Evolutionary conservation across 2,329 filamentous ascomycete genomes (phyloP).

Genomic region (Diaporthe citriasiana): DNA sequence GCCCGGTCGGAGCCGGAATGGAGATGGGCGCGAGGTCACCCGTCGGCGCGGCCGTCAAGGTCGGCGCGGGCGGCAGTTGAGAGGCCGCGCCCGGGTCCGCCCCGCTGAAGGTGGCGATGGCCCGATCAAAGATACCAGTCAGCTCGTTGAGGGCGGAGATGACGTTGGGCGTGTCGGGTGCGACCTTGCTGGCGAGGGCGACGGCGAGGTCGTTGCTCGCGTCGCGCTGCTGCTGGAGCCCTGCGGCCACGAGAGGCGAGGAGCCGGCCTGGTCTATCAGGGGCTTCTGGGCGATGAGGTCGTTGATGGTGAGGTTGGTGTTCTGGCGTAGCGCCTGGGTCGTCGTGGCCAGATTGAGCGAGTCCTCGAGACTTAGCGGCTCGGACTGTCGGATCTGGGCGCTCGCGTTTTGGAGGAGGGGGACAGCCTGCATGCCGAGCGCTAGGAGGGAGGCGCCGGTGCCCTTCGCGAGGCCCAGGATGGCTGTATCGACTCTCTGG

Average conservation of each 20-base stretch:
- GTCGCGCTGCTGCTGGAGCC: background rate
- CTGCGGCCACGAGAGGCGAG: background rate
- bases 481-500: conserved; percentile 23
- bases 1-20: background rate
- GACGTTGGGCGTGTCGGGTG: conserved; percentile 21
- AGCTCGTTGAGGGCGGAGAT: conserved; percentile 14
- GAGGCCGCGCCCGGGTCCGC: background rate
- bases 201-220: conserved; percentile 22
- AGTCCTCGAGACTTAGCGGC: conserved; percentile 21
- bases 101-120: conserved; percentile 19
- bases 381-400: conserved; percentile 18
- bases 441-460: background rate
- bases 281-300: conserved; percentile 35
- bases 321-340: conserved; percentile 32
- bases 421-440: conserved; percentile 20
- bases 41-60: background rate
- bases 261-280: background rate
- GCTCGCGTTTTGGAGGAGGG: conserved; percentile 26
- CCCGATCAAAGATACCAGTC: conserved; percentile 10
- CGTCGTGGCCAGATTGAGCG: conserved; percentile 20
- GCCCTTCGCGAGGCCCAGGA: conserved; percentile 12
- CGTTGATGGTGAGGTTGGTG: conserved; percentile 35
- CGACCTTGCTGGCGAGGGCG: conserved; percentile 28
- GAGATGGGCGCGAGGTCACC: conserved; percentile 7
- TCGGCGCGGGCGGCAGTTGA: conserved; percentile 2